Evolutionary conservation across 768 basidiomycete genomes (phyloP), one percentile per base, ranked within the genome.

Genomic region (Cystobasidiopsis lactophilus): DNA sequence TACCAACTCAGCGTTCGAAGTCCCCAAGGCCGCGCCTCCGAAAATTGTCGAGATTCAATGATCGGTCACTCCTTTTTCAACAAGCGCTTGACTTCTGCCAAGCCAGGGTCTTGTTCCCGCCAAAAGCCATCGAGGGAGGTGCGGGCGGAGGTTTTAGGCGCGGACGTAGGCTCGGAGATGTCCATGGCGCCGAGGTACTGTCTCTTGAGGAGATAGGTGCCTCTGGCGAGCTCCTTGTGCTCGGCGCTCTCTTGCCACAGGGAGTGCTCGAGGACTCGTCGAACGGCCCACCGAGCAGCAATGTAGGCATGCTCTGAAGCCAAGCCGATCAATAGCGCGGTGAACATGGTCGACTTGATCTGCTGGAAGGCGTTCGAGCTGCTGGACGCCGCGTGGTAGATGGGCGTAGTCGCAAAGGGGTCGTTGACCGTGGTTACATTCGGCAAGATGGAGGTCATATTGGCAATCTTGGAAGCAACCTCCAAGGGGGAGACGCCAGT

Each of bases 221-320:
- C 26, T 11, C 39, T 31, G 13, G 39, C n/a, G 3, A 51, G 39
- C 7, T 23, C n/a, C 19, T 35, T 23, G 24, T 50, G 51, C 27
- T 55, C 86, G 39, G 68, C 65, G 54, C 79, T 79, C 1, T 76
- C 78, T 45, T 73, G 71, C 86, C 85, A 91, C 56, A 80, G 67
- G n/a, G 79, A 66, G 60, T 77, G 73, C 66, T 82, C 78, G 21
- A 88, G 71, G 29, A 84, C 60, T 59, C 78, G 80, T 21, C 80
- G 69, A 35, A 85, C 75, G 14, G 72, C 54, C 3, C 69, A 69
- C 13, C 78, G 74, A 41, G 83, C 62, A 35, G 85, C 56, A 53
- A 86, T 69, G 67, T 79, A 91, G n/a, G 74, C 80, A 65, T 96
- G 91, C 41, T 79, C 82, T n/a, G 85, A 78, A 3, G 75, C 73